Evolutionary conservation across 2,329 filamentous ascomycete species (phyloP), one percentile per base, ranked within the genome.

Genomic region (Monosporascus ibericus): DNA sequence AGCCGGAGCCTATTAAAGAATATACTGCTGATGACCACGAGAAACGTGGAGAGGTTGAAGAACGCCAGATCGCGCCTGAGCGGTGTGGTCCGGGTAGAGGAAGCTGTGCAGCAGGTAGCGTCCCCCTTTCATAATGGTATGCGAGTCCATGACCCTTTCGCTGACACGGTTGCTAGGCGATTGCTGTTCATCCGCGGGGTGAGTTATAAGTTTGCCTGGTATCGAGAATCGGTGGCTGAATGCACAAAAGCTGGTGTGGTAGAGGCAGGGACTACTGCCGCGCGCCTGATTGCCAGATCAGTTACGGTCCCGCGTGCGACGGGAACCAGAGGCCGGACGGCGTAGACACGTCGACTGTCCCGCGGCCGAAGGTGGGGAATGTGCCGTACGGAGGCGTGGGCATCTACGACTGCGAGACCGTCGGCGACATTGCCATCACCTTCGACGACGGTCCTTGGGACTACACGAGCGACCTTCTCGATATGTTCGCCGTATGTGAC

Each of bases 391-490:
- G 65, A 22, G 77, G 77, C 22, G 74, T 73, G 37, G 71, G 64
- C 24, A 75, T 80, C 53, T 78, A 78, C 59, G 68, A 74, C 57
- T 80, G 77, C 56, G 66, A 68, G 4, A 71, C 73, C 47, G 71
- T 76, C 7, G 78, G 80, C 49, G 79, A 78, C 27, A 74, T 86
- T 58, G 83, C 83, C 22, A 63, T 86, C 51, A 86, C 82, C 1
- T 86, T 79, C 58, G 82, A 86, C 57, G 83, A 86, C 63, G 83
- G 83, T 2, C 83, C 82, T 39, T 78, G 76, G 52, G 68, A 73
- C n/a, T 84, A 81, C 63, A 86, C 82, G 3, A 66, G 70, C 36
- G 75, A 82, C 55, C 72, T 86, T 20, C 72, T 86, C 20, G 78
- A 85, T 57, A 70, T 84, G 53, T 52, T 68, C 46, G 57, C 60